These are phyloP conservation scores for Podila clonocystis DNA, from an alignment of 192 early-diverging fungal genomes.

Conservation along the genomic window DNA sequence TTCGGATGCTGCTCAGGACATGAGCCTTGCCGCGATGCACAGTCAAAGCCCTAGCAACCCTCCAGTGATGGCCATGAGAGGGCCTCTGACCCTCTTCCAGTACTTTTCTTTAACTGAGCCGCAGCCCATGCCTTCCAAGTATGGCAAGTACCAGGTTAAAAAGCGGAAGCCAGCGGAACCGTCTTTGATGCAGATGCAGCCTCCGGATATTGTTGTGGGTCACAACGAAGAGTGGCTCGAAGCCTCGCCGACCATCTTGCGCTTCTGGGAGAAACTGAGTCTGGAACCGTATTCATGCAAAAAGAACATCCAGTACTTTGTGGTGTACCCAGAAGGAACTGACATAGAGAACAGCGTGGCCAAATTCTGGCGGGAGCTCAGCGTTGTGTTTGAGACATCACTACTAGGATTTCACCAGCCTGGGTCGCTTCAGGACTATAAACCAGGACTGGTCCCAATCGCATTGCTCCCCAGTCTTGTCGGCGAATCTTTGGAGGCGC, in stretches of 20 bases:
- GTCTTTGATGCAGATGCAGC: constrained; percentile 48
- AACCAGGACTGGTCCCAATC: constrained; percentile 57
- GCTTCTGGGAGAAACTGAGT: constrained; percentile 67
- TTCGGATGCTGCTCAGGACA: constrained; percentile 40
- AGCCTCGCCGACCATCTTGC: constrained; percentile 58
- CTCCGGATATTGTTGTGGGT: constrained; percentile 64
- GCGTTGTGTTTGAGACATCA: constrained; percentile 59
- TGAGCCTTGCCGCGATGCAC: constrained; percentile 44
- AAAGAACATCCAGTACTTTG: constrained; percentile 64
- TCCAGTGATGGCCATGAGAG: constrained; percentile 49
- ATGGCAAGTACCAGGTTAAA: constrained; percentile 63
- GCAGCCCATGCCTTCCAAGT: constrained; percentile 63
- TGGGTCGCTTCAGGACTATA: constrained; percentile 47
- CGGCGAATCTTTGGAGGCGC: constrained; percentile 48
- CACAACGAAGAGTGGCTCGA: constrained; percentile 62
- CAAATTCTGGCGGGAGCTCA: constrained; percentile 58
- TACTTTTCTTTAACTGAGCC: constrained; percentile 48
- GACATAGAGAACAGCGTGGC: constrained; percentile 44
- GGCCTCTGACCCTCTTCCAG: constrained; percentile 28
- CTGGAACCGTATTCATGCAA: constrained; percentile 61
- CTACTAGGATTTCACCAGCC: constrained; percentile 58
- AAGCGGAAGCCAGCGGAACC: constrained; percentile 58
- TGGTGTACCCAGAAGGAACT: constrained; percentile 56
- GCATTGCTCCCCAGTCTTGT: constrained; percentile 44
- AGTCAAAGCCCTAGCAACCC: constrained; percentile 57